These are phyloP conservation scores for Phyllosticta paracitricarpa DNA, from an alignment of 2,329 filamentous ascomycete species.

Conservation along the genomic window DNA sequence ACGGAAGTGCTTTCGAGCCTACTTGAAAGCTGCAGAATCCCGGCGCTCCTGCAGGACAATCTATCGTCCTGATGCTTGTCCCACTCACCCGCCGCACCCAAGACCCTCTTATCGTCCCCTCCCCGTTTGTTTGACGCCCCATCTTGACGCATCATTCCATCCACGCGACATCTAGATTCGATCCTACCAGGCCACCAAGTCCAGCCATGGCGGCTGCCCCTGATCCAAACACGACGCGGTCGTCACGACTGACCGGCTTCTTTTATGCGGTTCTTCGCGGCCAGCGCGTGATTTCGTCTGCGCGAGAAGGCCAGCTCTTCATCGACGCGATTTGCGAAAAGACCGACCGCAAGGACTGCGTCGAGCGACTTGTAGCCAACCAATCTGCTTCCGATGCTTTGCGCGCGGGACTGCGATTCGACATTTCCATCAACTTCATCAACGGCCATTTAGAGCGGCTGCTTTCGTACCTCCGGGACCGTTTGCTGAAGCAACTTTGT, in stretches of 20 bases:
- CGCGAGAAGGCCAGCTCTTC: conserved; percentile 35
- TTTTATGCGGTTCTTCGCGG: conserved; percentile 33
- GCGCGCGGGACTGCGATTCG: conserved; percentile 34
- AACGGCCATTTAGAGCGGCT: conserved; percentile 28
- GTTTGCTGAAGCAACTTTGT: conserved; percentile 38
- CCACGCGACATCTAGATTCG: too few relatives aligned
- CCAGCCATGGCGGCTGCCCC: not conserved
- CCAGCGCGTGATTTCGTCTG: conserved; percentile 27
- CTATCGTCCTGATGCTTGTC: too few relatives aligned
- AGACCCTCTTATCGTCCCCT: too few relatives aligned
- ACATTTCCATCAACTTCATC: conserved; percentile 34
- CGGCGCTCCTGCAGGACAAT: too few relatives aligned
- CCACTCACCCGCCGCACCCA: too few relatives aligned
- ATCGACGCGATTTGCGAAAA: conserved; percentile 40
- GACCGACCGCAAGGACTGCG: conserved; percentile 29
- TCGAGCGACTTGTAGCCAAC: conserved; percentile 24
- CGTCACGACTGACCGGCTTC: conserved; percentile 26
- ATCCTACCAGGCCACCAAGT: not conserved
- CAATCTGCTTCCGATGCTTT: conserved; percentile 24
- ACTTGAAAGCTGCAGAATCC: too few relatives aligned
- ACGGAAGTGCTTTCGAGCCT: too few relatives aligned
- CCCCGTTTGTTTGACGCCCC: too few relatives aligned
- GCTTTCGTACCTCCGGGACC: conserved; percentile 31
- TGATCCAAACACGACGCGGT: conserved; percentile 13
- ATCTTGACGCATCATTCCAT: too few relatives aligned